Base-by-base conservation (phyloP, 2,329 filamentous ascomycete genomes). In the Stemphylium beticola region DNA sequence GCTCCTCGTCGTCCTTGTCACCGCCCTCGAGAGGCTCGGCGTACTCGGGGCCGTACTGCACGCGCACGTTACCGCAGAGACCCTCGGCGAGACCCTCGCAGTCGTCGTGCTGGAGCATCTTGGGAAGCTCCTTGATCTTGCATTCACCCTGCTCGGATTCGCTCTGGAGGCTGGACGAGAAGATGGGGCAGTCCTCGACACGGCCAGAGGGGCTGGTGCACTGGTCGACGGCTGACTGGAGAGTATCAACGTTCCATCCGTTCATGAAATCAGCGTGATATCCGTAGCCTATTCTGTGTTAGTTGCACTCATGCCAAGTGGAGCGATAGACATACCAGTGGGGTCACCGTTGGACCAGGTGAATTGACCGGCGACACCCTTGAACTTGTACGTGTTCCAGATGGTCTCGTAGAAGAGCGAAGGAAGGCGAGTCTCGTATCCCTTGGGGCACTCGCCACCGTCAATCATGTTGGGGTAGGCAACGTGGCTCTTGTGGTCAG, bases 141-240 rank as follows among this genome's bases (percentile, higher is more conserved):
- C 92, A 96, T 53, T 83, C 65, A 1, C 72, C 65, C 67, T 83
- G 81, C 10, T 82, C 79, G 0, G 76, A 73, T 22, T 86, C 81
- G 47, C 75, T 76, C 72, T 93, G 86, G 50, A 96, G 79, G 22
- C 22, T 18, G 9, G 31, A 26, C 9, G 53, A 34, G 77, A 97
- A 96, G 26, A 95, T 64, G 0, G 84, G 77, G 77, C 93, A 97
- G 74, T 93, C 91, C 38, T 82, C 67, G 40, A 96, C 85, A 37
- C 79, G 68, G 31, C 93, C 93, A 9, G 85, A 87, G 0, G 68
- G 69, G 74, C 86, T 89, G 46, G 88, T 93, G 83, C 93, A 96
- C 7, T 80, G 83, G 70, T 89, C 80, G 62, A 91, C 86, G 62
- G 90, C 88, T 60, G 81, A 77, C 74, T 88, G 85, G 53, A 91